A percentile compares a stretch with the other conserved stretches of the same genome.
Conservation (phyloP, 2,329 filamentous ascomycete species). For the Rhinocladiella mackenziei region DNA sequence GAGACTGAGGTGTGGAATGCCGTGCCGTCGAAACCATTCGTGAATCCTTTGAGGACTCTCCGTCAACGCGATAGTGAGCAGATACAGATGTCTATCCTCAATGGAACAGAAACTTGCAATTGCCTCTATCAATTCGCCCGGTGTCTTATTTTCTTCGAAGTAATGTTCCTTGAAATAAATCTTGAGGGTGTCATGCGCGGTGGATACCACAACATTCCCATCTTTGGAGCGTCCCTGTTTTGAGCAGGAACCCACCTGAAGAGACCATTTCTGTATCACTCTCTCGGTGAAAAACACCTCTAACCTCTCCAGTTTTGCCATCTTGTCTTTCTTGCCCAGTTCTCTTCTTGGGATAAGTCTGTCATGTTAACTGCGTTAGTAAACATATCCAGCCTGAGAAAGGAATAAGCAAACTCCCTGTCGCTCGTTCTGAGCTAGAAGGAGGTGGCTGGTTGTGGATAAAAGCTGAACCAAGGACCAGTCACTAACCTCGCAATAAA, state of each 20-base stretch:
- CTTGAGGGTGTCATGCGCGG: conserved; percentile 2
- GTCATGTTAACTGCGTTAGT: neutral
- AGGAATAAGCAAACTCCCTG: no score
- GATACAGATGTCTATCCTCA: conserved; percentile 3
- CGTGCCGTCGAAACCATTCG: conserved; percentile 7
- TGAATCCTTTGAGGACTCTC: conserved; percentile 3
- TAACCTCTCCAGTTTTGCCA: conserved; percentile 2
- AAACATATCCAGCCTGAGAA: no score
- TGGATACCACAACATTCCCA: conserved; percentile 7
- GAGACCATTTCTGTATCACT: conserved; percentile 7
- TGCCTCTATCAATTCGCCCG: conserved; percentile 6
- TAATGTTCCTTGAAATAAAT: conserved; percentile 7
- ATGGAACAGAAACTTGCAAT: conserved; percentile 6
- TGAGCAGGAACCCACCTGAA: neutral
- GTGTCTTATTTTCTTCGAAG: conserved; percentile 3
- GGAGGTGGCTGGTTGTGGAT: neutral
- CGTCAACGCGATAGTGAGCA: conserved; percentile 5
- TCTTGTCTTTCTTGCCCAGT: conserved; percentile 7
- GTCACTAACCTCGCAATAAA: conserved; percentile 5
- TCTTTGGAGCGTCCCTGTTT: conserved; percentile 2
- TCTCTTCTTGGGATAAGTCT: conserved; percentile 7
- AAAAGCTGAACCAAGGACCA: neutral
- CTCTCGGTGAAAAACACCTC: conserved; percentile 1
- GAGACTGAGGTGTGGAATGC: conserved; percentile 2
- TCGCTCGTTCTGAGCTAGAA: no score